Evolutionary conservation across 1,284 basidiomycete genomes (phyloP), one percentile per base, ranked within the genome.

Genomic region (Leccinum fallax): DNA sequence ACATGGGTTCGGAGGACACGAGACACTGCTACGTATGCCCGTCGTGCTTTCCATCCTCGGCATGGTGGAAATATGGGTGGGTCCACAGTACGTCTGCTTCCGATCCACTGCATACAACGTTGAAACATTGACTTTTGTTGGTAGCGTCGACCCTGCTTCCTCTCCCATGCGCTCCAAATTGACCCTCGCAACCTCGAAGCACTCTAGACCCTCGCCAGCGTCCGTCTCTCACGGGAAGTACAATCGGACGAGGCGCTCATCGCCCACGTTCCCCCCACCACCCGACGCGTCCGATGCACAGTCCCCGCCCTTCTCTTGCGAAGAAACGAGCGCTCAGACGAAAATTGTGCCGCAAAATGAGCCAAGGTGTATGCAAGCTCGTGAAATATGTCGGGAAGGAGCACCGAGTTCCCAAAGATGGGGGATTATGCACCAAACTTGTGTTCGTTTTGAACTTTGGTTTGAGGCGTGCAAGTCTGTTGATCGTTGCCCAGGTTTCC

Each of bases 311-410:
- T 36, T 36, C 34, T 36, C 34, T 34, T 34, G 13, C 34, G 34
- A 38, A 38, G 15, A 16, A 9, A 38, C 36, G 36, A 38, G 36
- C 8, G 15, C 36, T 16, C 36, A 38, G 0, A 15, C 36, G 8
- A 38, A 38, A 36, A 34, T 13, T 34, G 11, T 34, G 34, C 34
- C 34, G 34, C 11, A 38, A 8, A 4, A 38, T 16, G 15, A 3
- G 15, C 15, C 36, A 70, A 59, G 66, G 57, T 2, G 64, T 73
- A 49, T 80, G 78, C 71, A 72, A 72, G 67, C 71, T 80, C 36
- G 34, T 15, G 34, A 36, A 36, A 15, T 36, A 7, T 15, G 6
- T 36, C 15, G 13, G 34, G 34, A 15, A 15, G 34, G 15, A 36
- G 34, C 15, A 15, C 34, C 34, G 7, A 36, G 34, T 36, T 15